Conservation (phyloP, 306 rosid species). For the Cicer yamashitae region DNA sequence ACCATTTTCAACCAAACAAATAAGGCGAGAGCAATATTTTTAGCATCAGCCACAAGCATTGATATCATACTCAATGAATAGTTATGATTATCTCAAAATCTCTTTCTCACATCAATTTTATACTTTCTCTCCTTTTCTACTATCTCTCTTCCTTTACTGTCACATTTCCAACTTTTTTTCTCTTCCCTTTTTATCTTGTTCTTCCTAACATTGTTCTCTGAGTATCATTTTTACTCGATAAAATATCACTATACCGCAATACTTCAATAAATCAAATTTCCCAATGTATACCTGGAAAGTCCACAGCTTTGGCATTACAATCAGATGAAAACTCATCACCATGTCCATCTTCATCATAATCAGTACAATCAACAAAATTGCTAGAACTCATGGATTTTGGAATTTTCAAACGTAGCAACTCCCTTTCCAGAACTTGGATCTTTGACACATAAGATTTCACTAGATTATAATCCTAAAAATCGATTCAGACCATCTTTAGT, state of each 20-base stretch:
- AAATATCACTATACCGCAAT: slow-evolving; percentile 12
- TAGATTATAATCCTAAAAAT: slow-evolving; percentile 73
- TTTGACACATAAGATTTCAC: slow-evolving; percentile 73
- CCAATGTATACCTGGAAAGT: slow-evolving; percentile 59
- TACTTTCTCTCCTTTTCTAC: neutral
- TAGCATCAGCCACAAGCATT: slow-evolving; percentile 15
- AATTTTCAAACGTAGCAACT: slow-evolving; percentile 61
- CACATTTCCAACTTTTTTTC: slow-evolving; percentile 4
- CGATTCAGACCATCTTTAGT: slow-evolving; percentile 29
- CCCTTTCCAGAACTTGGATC: slow-evolving; percentile 85
- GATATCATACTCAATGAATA: neutral
- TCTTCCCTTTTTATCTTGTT: neutral
- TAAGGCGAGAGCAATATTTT: neutral
- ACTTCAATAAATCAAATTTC: neutral
- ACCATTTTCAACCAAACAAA: slow-evolving; percentile 38
- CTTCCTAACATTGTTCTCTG: slow-evolving; percentile 8
- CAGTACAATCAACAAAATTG: slow-evolving; percentile 59
- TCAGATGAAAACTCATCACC: slow-evolving; percentile 65
- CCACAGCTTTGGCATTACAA: slow-evolving; percentile 63
- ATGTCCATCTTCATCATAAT: slow-evolving; percentile 68
- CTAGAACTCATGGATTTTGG: slow-evolving; percentile 51
- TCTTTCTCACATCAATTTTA: slow-evolving; percentile 1
- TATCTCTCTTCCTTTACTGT: neutral
- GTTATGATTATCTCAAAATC: slow-evolving; percentile 11
- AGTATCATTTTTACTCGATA: slow-evolving; percentile 10